Base-by-base conservation (phyloP, 805 yeast genomes). In the Suhomyces canberraensis region DNA sequence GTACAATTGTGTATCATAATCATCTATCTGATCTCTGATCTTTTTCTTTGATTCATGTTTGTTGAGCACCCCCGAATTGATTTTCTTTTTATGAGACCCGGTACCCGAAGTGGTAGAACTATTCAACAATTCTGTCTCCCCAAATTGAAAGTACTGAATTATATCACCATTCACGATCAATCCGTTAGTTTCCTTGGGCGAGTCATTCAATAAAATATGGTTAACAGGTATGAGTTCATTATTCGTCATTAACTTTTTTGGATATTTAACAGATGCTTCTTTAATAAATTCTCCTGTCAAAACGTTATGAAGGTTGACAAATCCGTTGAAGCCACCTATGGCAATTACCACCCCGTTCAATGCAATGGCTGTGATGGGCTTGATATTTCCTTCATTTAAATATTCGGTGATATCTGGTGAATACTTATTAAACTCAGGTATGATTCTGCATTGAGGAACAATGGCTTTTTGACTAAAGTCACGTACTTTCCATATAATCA, bases 61-160 rank as follows among this genome's bases (percentile, higher is more conserved):
- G 19, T 40, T 44, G 11, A 59, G 58, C 8, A 46, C 47, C 1
- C 47, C 49, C 3, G 39, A 35, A 21, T 47, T 47, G 15, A 45
- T 44, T 36, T 49, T 46, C 39, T 45, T 49, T 31, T 50, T 46
- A 6, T 16, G 29, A 3, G 25, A 31, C 2, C 31, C 4, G 4
- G 20, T 28, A n/a, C 31, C 31, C 33, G 48, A 40, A 11, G 40
- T n/a, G n/a, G 33, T 37, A 27, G 39, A 26, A 18, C 17, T 25
- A 25, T 25, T 21, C 4, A 31, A 21, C 45, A 18, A 36, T 34
- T 53, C 51, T 14, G 48, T 46, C 22, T 64, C 68, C 1, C 77
- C 79, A 56, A 71, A 67, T 37, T 64, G 68, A 45, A 75, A 75
- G 44, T 69, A 69, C 40, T 73, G 77, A 1, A 70, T 54, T 2